These are phyloP conservation scores for Gamarada debralockiae DNA, from an alignment of 495 filamentous ascomycete species.

Conservation along the genomic window DNA sequence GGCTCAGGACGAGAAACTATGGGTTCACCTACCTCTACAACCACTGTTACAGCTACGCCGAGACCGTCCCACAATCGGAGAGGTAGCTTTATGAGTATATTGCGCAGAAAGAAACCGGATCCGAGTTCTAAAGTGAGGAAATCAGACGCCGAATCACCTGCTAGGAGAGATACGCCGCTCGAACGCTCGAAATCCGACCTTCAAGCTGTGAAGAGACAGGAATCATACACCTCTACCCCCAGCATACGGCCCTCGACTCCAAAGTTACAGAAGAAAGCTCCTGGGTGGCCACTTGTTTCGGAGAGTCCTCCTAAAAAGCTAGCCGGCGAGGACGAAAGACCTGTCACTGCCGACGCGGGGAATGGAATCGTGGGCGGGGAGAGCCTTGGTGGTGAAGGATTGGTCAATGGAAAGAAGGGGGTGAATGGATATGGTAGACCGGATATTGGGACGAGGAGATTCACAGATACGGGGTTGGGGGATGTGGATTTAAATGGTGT, in stretches of 20 bases:
- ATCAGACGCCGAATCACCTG: constrained; percentile 42
- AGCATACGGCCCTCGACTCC: constrained; percentile 7
- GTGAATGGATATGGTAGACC: constrained; percentile 13
- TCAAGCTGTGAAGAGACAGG: constrained; percentile 5
- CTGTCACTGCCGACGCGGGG: constrained; percentile 14
- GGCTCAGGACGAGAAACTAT: constrained; percentile 23
- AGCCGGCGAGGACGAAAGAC: constrained; percentile 10
- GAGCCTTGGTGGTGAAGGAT: not conserved
- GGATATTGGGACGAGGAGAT: constrained; percentile 15
- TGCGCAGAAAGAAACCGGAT: constrained; percentile 41
- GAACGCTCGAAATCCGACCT: constrained; percentile 44
- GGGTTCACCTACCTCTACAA: not conserved
- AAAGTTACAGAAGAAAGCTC: constrained; percentile 18
- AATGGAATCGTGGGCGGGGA: constrained; percentile 7
- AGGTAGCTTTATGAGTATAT: constrained; percentile 40
- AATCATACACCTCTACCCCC: not conserved
- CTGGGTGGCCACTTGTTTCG: constrained; percentile 10
- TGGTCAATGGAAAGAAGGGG: not conserved
- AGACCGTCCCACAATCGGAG: constrained; percentile 19
- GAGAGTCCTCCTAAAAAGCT: not conserved
- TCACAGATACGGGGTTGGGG: constrained; percentile 13
- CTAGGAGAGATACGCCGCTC: constrained; percentile 45
- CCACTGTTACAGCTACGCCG: not conserved
- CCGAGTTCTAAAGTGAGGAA: constrained; percentile 36
- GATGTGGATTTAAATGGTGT: not conserved